Evolutionary conservation across 2,329 filamentous ascomycete genomes (phyloP).

Genomic region (Epichloe gansuensis): DNA sequence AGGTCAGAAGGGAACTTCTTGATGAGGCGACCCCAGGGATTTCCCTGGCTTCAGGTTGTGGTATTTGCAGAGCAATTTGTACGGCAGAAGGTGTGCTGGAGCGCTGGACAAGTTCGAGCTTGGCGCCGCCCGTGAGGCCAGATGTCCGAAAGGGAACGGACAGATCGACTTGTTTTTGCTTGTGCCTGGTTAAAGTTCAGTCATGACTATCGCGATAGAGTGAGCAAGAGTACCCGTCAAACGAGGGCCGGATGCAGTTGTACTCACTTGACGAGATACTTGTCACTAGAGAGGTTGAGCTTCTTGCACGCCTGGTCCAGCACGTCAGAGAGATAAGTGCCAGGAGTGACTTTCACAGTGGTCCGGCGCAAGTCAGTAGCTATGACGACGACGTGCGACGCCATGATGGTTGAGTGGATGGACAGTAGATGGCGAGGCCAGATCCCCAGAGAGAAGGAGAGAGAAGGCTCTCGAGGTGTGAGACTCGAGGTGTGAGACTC

Average conservation of each 20-base stretch:
- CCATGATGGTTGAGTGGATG: conserved; percentile 42
- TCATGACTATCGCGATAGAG: too few species aligned
- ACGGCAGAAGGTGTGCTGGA: conserved; percentile 78
- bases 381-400: conserved; percentile 80
- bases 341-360: conserved; percentile 71
- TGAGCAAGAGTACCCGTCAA: not conserved
- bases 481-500: not conserved
- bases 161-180: conserved; percentile 76
- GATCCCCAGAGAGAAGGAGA: not conserved
- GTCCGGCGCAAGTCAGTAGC: conserved; percentile 66
- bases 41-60: conserved; percentile 53
- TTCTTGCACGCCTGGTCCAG: conserved; percentile 79
- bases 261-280: conserved; percentile 68
- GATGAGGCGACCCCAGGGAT: conserved; percentile 56
- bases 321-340: conserved; percentile 73
- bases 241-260: not conserved
- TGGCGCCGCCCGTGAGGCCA: conserved; percentile 73
- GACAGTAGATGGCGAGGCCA: not conserved
- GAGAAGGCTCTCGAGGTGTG: not conserved
- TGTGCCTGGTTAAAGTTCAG: conserved; percentile 42
- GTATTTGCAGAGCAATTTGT: conserved; percentile 78
- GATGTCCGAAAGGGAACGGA: conserved; percentile 74
- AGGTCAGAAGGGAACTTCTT: conserved; percentile 84
- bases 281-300: conserved; percentile 58
- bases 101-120: conserved; percentile 79